phyloP scores from a whole-genome alignment of 1,284 basidiomycete genomes.

The Paramarasmius palmivorus region DNA sequence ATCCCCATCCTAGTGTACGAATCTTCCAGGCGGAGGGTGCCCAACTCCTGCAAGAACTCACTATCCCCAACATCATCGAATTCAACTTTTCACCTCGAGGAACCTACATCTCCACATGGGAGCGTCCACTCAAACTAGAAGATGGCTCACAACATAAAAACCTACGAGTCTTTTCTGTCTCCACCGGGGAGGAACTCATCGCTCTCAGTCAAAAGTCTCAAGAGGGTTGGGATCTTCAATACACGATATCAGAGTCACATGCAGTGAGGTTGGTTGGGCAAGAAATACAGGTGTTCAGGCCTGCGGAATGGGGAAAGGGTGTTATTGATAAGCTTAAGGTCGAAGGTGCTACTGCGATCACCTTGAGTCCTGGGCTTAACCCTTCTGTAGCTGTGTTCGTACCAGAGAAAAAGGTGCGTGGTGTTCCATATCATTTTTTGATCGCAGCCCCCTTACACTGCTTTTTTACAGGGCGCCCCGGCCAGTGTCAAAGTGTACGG shows the following conservation, averaged over 20 bases:
- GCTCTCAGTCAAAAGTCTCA: conserved; percentile 83
- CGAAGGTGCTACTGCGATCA: conserved; percentile 78
- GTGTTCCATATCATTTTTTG: not conserved
- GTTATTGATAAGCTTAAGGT: conserved; percentile 81
- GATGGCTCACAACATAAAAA: conserved; percentile 87
- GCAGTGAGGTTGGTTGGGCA: conserved; percentile 81
- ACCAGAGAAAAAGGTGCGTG: conserved; percentile 85
- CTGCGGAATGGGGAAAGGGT: conserved; percentile 77
- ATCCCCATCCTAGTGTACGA: conserved; percentile 52
- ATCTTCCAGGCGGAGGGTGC: conserved; percentile 79
- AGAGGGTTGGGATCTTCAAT: conserved; percentile 89
- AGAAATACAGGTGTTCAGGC: conserved; percentile 89
- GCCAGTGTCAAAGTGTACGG: conserved; percentile 87
- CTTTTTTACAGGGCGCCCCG: conserved; percentile 71
- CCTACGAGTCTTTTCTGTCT: conserved; percentile 81
- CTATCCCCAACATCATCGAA: conserved; percentile 76
- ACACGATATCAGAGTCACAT: conserved; percentile 89
- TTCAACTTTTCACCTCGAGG: conserved; percentile 91
- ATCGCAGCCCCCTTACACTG: not conserved
- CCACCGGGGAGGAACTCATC: conserved; percentile 79
- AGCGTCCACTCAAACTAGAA: conserved; percentile 83
- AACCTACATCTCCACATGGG: conserved; percentile 93
- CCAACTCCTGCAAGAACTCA: conserved; percentile 68
- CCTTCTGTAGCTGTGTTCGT: conserved; percentile 89
- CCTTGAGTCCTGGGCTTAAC: conserved; percentile 81